These are phyloP conservation scores for Lagenidium sp. DNA, from an alignment of 352 stramenopile genomes.

Conservation along the genomic window DNA sequence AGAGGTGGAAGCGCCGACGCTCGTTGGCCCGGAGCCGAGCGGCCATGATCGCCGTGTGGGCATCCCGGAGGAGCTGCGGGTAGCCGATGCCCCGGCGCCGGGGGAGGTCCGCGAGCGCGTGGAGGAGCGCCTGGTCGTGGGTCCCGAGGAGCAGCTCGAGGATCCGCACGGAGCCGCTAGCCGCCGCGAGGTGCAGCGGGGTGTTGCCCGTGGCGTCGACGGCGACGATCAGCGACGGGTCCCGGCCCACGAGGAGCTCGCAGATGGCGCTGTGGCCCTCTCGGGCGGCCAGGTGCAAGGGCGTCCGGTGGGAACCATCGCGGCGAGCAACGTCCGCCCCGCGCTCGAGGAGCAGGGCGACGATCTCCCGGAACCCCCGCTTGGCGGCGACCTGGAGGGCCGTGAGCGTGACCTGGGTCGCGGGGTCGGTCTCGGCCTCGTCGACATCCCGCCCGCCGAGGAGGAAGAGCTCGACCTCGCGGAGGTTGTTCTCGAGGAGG, in stretches of 20 bases:
- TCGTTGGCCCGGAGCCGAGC: constrained; percentile 57
- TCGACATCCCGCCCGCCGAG: constrained; percentile 55
- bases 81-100: constrained; percentile 21
- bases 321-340: constrained; percentile 30
- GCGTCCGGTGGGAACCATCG: constrained; percentile 46
- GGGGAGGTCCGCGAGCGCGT: constrained; percentile 34
- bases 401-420: constrained; percentile 19
- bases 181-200: constrained; percentile 54
- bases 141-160: constrained; percentile 28
- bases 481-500: constrained; percentile 29
- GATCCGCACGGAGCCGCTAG: constrained; percentile 31
- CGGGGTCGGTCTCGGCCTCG: constrained; percentile 19
- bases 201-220: constrained; percentile 62
- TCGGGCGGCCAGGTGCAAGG: constrained; percentile 50
- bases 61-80: constrained; percentile 20
- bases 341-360: constrained; percentile 33
- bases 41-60: constrained; percentile 40
- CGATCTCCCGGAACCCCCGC: constrained; percentile 26
- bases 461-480: constrained; percentile 57
- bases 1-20: constrained; percentile 46
- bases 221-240: constrained; percentile 9
- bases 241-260: constrained; percentile 22
- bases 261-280: constrained; percentile 41
- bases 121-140: constrained; percentile 35
- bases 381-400: constrained; percentile 53